These are phyloP conservation scores for Exophiala calicioides DNA, from an alignment of 2,329 filamentous ascomycete species.

Conservation along the genomic window DNA sequence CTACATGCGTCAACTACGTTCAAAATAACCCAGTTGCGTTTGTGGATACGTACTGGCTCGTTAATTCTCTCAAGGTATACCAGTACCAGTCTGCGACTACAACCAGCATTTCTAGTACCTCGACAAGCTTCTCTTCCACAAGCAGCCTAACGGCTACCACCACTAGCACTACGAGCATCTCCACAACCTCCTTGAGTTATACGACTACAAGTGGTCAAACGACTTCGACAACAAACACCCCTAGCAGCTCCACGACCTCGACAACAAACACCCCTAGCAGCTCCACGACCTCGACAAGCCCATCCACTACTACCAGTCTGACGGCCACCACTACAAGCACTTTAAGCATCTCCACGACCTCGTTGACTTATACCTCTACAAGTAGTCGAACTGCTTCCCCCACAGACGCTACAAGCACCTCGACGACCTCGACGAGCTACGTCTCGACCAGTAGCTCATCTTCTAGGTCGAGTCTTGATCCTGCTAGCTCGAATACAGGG, in stretches of 20 bases:
- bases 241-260: neutral
- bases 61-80: constrained; percentile 69
- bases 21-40: constrained; percentile 66
- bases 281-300: neutral
- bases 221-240: neutral
- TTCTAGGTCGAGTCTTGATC: no score
- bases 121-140: no score
- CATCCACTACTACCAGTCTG: neutral
- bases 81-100: no score
- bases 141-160: no score
- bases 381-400: no score
- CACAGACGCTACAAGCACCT: neutral
- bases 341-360: no score
- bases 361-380: neutral
- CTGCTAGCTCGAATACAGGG: neutral
- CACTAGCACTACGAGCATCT: no score
- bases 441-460: no score
- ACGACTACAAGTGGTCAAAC: no score
- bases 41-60: constrained; percentile 69
- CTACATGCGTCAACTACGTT: constrained; percentile 70
- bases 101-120: neutral
- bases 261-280: neutral
- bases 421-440: no score
- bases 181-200: no score
- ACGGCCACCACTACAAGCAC: neutral